Evolutionary conservation across 441 rosid species (phyloP).

Genomic region (Bocquillonia castaneifolia): DNA sequence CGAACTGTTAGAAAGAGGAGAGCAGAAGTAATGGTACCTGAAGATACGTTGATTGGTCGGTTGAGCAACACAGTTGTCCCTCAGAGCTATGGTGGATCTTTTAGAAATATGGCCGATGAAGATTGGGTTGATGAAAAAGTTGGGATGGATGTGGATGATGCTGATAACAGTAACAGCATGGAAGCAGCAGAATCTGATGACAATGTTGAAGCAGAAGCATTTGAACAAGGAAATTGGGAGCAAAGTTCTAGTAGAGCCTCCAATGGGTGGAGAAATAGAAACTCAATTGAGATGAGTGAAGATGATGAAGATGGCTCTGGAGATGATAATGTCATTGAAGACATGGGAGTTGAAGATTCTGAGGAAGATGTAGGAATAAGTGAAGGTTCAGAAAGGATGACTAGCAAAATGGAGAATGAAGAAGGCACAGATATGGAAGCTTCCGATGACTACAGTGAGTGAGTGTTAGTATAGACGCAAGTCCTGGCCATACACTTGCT

Average conservation of each 20-base stretch:
- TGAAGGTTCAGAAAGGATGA: constrained; percentile 56
- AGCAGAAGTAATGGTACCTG: constrained; percentile 44
- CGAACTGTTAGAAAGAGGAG: constrained; percentile 70
- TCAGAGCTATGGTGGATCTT: constrained; percentile 30
- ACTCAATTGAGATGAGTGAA: constrained; percentile 45
- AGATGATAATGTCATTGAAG: constrained; percentile 37
- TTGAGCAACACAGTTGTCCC: constrained; percentile 32
- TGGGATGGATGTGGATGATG: constrained; percentile 38
- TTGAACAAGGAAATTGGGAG: constrained; percentile 57
- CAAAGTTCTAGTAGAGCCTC: constrained; percentile 31
- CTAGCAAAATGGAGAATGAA: constrained; percentile 29
- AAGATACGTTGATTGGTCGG: constrained; percentile 30
- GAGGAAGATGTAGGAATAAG: constrained; percentile 50
- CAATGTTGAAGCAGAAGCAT: constrained; percentile 49
- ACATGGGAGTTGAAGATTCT: constrained; percentile 32
- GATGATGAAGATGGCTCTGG: constrained; percentile 49
- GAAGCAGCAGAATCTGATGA: constrained; percentile 67
- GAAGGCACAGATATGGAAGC: constrained; percentile 41
- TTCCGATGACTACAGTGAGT: constrained; percentile 63
- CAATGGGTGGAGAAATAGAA: constrained; percentile 44
- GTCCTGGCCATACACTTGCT: constrained; percentile 2
- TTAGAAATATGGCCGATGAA: constrained; percentile 43
- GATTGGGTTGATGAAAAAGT: constrained; percentile 53
- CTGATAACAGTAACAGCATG: constrained; percentile 53
- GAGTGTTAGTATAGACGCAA: constrained; percentile 10